A percentile compares a stretch with the other conserved stretches of the same genome.
Conservation (phyloP, 202 grass and related monocot genomes). For the Saccharum hybrid region DNA sequence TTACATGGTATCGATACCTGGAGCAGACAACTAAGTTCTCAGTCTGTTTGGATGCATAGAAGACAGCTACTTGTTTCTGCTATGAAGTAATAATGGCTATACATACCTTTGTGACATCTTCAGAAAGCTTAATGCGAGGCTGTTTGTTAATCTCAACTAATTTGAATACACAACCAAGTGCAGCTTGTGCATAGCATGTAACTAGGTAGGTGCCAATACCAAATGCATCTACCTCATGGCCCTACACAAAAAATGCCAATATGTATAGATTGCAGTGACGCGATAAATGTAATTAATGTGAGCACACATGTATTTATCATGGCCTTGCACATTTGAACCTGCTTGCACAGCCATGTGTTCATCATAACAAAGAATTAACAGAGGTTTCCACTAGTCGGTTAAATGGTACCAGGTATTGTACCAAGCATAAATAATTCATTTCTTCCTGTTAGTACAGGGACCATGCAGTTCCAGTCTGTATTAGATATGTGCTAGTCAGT, state of each 20-base stretch:
- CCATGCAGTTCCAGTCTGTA: background rate
- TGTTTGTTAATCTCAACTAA: constrained; percentile 95
- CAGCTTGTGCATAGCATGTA: constrained; percentile 95
- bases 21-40: constrained; percentile 16
- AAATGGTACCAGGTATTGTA: constrained; percentile 3
- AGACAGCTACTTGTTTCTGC: constrained; percentile 7
- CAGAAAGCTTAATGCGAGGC: constrained; percentile 97
- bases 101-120: constrained; percentile 91
- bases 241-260: too few relatives aligned
- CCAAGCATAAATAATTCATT: background rate
- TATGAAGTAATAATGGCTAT: constrained; percentile 13
- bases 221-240: constrained; percentile 94
- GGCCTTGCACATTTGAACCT: background rate
- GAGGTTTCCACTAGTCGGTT: constrained; percentile 2
- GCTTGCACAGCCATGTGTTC: background rate
- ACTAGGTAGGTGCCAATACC: constrained; percentile 95
- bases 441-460: constrained; percentile 13
- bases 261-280: too few relatives aligned
- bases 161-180: constrained; percentile 99
- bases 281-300: background rate
- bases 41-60: constrained; percentile 3
- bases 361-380: constrained; percentile 28
- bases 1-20: constrained; percentile 98
- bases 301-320: constrained; percentile 9
- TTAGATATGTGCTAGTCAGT: constrained; percentile 20